Conservation (phyloP, 164 flowering plant genomes). For the Macadamia integrifolia region DNA sequence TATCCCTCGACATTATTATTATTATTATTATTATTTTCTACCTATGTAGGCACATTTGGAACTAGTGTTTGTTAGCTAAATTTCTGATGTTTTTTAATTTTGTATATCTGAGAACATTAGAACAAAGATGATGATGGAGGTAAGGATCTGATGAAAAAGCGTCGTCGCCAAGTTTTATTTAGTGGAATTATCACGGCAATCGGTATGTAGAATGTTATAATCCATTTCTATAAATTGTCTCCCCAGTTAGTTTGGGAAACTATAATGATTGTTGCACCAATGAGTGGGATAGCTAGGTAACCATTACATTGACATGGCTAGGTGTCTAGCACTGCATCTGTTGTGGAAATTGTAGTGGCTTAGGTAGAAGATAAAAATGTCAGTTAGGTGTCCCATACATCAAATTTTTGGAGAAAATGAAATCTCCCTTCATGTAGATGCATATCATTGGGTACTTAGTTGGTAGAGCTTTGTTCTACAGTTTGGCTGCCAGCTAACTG, state of each 20-base stretch:
- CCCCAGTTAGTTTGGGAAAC: not conserved
- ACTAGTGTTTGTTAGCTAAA: not conserved
- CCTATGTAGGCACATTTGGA: not conserved
- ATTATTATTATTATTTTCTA: not conserved
- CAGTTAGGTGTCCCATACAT: no score
- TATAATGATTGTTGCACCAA: not conserved
- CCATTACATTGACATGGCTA: not conserved
- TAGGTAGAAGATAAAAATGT: no score
- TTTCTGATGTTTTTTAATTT: not conserved
- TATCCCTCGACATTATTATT: not conserved
- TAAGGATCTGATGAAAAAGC: constrained; percentile 81
- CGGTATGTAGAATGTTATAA: constrained; percentile 34
- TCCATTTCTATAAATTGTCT: not conserved
- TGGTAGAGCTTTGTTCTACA: no score
- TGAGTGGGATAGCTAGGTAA: not conserved
- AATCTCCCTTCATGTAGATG: no score
- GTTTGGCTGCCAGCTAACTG: no score
- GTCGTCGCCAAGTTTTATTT: constrained; percentile 82
- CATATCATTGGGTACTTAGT: no score
- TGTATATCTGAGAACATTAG: constrained; percentile 28
- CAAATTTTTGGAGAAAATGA: no score
- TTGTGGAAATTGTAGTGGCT: no score
- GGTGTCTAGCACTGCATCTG: not conserved
- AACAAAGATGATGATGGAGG: constrained; percentile 55
- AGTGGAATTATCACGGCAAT: constrained; percentile 94